phyloP scores from a whole-genome alignment of 306 rosid species.

The Prosopis cineraria region DNA sequence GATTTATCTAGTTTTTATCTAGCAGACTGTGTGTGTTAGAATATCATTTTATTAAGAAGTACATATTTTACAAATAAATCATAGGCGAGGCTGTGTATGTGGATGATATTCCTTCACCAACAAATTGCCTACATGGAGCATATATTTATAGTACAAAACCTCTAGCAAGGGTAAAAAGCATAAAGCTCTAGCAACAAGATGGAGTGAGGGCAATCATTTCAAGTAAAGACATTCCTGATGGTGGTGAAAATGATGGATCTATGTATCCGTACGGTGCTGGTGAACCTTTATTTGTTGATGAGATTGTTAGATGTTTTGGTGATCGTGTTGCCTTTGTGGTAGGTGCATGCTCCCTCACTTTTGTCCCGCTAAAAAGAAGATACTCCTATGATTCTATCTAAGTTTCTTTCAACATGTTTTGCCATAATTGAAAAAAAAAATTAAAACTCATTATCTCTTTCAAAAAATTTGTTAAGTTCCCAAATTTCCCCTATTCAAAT shows the following conservation, averaged over 20 bases:
- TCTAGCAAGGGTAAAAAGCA: conserved; percentile 64
- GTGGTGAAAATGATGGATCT: conserved; percentile 73
- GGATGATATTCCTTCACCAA: conserved; percentile 91
- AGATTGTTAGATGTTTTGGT: conserved; percentile 63
- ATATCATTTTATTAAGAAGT: conserved; percentile 14
- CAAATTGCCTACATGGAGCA: conserved; percentile 78
- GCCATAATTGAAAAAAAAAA: too few relatives aligned
- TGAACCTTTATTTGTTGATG: conserved; percentile 73
- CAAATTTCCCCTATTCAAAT: too few relatives aligned
- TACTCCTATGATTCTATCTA: too few relatives aligned
- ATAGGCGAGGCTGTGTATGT: conserved; percentile 94
- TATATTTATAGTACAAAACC: conserved; percentile 73
- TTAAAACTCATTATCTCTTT: too few relatives aligned
- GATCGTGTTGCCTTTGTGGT: conserved; percentile 88
- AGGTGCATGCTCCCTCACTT: conserved; percentile 39
- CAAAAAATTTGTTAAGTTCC: too few relatives aligned
- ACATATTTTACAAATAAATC: conserved; percentile 27
- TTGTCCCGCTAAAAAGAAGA: too few relatives aligned
- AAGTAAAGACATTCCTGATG: conserved; percentile 68
- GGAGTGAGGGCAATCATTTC: conserved; percentile 69
- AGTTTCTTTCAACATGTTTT: too few relatives aligned
- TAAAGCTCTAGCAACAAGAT: conserved; percentile 48
- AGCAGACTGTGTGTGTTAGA: background rate
- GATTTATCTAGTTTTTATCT: background rate
- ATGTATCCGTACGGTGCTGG: conserved; percentile 55